A percentile compares a stretch with the other conserved stretches of the same genome.
Evolutionary conservation across 2,329 filamentous ascomycete genomes (phyloP).

Genomic region (Hymenoscyphus scutula): DNA sequence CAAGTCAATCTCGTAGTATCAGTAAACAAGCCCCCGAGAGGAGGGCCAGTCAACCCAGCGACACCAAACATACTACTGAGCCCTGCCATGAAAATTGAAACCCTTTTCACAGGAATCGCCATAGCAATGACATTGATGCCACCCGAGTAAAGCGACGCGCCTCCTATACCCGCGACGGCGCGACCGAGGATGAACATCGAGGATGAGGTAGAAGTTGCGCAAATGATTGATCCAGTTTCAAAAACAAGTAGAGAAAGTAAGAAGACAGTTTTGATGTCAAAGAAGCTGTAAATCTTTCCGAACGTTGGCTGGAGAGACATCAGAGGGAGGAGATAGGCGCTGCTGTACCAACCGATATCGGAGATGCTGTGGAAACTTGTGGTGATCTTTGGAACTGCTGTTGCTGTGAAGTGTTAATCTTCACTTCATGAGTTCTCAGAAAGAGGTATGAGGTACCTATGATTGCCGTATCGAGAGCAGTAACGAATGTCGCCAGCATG

Average conservation of each 20-base stretch:
- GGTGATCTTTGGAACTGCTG: conserved; percentile 41
- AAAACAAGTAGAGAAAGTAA: conserved; percentile 25
- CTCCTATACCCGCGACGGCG: conserved; percentile 22
- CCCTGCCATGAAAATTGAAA: conserved; percentile 9
- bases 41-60: conserved; percentile 30
- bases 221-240: conserved; percentile 33
- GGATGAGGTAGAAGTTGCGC: conserved; percentile 31
- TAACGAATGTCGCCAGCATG: conserved; percentile 2
- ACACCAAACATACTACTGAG: conserved; percentile 17
- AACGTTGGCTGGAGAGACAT: conserved; percentile 30
- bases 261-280: conserved; percentile 23
- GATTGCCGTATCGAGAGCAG: conserved; percentile 2
- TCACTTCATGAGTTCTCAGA: neutral
- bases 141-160: conserved; percentile 33
- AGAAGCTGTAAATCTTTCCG: conserved; percentile 28
- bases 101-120: conserved; percentile 4
- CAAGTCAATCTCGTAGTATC: conserved; percentile 21
- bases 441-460: neutral
- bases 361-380: conserved; percentile 38
- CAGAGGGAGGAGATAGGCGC: conserved; percentile 36
- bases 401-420: conserved; percentile 13
- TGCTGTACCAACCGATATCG: conserved; percentile 39
- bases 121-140: conserved; percentile 38
- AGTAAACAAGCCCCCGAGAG: conserved; percentile 37
- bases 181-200: conserved; percentile 35